Evolutionary conservation across 805 yeast genomes (phyloP).

Genomic region (Ogataea neopini): DNA sequence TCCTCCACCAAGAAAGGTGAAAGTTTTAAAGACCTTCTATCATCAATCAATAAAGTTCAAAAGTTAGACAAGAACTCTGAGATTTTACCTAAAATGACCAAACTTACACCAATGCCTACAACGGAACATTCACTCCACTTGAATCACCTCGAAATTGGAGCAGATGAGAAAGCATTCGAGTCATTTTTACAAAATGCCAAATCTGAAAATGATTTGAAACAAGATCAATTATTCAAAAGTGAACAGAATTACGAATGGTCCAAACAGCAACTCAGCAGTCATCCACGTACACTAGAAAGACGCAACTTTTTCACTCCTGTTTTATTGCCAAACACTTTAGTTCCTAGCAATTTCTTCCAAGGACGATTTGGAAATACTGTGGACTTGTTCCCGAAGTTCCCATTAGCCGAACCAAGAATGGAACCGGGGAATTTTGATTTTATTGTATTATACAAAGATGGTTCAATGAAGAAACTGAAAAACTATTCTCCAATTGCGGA

Average conservation of each 20-base stretch:
- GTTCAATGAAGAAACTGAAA: slow-evolving; percentile 28
- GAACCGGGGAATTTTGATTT: slow-evolving; percentile 18
- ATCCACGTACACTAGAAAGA: slow-evolving; percentile 43
- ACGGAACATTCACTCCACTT: slow-evolving; percentile 2
- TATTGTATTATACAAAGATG: slow-evolving; percentile 32
- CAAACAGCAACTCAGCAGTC: slow-evolving; percentile 32
- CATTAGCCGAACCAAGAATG: background rate
- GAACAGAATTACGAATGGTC: slow-evolving; percentile 56
- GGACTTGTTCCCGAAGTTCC: slow-evolving; percentile 24
- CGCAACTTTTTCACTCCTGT: slow-evolving; percentile 50
- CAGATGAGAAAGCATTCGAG: slow-evolving; percentile 35
- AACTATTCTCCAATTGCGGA: slow-evolving; percentile 8
- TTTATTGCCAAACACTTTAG: slow-evolving; percentile 34
- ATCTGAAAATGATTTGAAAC: slow-evolving; percentile 38
- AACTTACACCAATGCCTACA: slow-evolving; percentile 26
- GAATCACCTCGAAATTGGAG: slow-evolving; percentile 4
- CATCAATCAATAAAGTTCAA: slow-evolving; percentile 26
- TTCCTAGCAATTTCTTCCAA: slow-evolving; percentile 22
- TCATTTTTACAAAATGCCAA: slow-evolving; percentile 46
- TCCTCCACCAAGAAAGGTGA: slow-evolving; percentile 2
- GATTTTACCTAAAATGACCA: slow-evolving; percentile 29
- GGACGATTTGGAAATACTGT: background rate
- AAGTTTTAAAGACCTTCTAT: slow-evolving; percentile 27
- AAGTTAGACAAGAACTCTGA: slow-evolving; percentile 9
- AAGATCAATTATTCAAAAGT: slow-evolving; percentile 48